Conservation (phyloP, 768 basidiomycete genomes). For the Rhizopogon vesiculosus region DNA sequence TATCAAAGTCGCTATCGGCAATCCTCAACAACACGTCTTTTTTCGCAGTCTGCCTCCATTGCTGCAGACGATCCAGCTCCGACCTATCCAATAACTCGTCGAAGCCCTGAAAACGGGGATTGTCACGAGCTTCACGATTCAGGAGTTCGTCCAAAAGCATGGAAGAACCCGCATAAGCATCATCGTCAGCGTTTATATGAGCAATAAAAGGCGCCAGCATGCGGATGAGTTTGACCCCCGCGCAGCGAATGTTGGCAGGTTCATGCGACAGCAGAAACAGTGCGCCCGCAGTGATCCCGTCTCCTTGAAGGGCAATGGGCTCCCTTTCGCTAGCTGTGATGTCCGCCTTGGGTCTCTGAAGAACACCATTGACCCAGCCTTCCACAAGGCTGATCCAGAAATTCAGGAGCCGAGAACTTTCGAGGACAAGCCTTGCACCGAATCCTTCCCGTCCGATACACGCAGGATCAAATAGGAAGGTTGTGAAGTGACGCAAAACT, state of each 20-base stretch:
- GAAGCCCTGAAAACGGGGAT: constrained; percentile 51
- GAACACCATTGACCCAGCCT: constrained; percentile 54
- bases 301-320: constrained; percentile 39
- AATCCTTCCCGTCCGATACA: constrained; percentile 61
- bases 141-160: constrained; percentile 48
- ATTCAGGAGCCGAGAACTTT: constrained; percentile 60
- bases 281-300: constrained; percentile 66
- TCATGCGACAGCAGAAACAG: constrained; percentile 72
- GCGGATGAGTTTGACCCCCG: constrained; percentile 63
- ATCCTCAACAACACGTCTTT: constrained; percentile 59
- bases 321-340: constrained; percentile 37
- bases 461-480: constrained; percentile 70
- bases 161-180: constrained; percentile 24
- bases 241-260: constrained; percentile 41
- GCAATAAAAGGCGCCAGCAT: constrained; percentile 46
- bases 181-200: constrained; percentile 34
- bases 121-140: constrained; percentile 42
- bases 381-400: constrained; percentile 76
- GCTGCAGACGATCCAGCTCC: constrained; percentile 56
- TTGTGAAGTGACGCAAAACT: constrained; percentile 61
- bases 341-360: constrained; percentile 34
- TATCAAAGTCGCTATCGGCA: constrained; percentile 63
- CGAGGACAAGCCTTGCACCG: constrained; percentile 57
- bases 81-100: constrained; percentile 62
- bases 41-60: constrained; percentile 58